Conservation (phyloP, 208 protist genomes). For the Leptomonas pyrrhocoris region DNA sequence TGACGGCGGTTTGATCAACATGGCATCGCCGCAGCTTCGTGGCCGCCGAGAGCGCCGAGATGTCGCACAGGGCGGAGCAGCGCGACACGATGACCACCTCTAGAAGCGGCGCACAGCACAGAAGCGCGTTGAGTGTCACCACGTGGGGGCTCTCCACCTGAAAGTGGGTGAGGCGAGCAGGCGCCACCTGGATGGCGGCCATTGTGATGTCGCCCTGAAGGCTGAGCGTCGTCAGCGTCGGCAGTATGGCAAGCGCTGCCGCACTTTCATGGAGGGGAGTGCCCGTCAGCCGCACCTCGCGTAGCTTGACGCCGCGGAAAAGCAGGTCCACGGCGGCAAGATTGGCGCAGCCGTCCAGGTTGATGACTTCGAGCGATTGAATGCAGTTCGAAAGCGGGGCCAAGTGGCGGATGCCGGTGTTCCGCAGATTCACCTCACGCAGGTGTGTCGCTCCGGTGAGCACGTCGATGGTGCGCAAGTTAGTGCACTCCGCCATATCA, state of each 20-base stretch:
- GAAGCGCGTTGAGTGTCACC: not conserved
- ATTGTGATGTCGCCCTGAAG: slow-evolving; percentile 7
- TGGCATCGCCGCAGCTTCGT: slow-evolving; percentile 1
- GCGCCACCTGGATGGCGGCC: slow-evolving; percentile 1
- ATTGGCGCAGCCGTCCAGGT: slow-evolving; percentile 1
- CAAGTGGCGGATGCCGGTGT: not conserved
- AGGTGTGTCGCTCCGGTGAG: not conserved
- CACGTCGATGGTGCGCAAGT: not conserved
- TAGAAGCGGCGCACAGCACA: not conserved
- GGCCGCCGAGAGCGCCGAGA: slow-evolving; percentile 1
- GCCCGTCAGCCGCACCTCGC: slow-evolving; percentile 7
- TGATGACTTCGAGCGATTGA: not conserved
- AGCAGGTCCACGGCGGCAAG: not conserved
- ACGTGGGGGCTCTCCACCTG: slow-evolving; percentile 1
- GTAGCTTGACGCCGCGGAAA: slow-evolving; percentile 5
- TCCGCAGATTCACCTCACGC: slow-evolving; percentile 5
- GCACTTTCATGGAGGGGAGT: not conserved
- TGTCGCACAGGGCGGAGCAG: slow-evolving; percentile 4
- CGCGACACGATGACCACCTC: slow-evolving; percentile 7
- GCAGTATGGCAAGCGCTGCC: slow-evolving; percentile 9
- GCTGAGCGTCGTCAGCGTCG: not conserved
- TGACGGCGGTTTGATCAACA: slow-evolving; percentile 13
- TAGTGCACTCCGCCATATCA: not conserved
- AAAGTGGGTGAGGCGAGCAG: slow-evolving; percentile 5
- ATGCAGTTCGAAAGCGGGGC: not conserved